Base-by-base conservation (phyloP, 345 rosid genomes). In the Eucalyptus curtisii region DNA sequence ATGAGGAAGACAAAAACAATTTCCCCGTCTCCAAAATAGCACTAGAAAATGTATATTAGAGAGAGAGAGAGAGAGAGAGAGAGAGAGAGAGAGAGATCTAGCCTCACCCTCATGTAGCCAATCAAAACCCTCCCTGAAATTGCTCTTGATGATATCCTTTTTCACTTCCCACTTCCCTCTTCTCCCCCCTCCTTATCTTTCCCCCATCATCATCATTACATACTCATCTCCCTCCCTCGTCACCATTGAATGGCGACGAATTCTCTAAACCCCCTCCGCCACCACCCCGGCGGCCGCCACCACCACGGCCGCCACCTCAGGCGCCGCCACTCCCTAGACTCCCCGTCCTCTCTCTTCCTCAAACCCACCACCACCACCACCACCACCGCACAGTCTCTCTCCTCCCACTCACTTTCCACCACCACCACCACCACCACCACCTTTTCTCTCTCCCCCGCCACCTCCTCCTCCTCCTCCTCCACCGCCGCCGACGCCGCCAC, bases 71-170 rank as follows among this genome's bases (percentile, higher is more conserved):
- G n/a, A n/a, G n/a, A 13, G 22, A 55, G 48, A 48, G 25, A 37
- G 25, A 48, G 52, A 68, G 94, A 90, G 89, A 49, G 53, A 52
- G 94, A 90, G 89, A 90, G 88, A 94, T 95, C 93, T 57, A 86
- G 91, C 93, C 97, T 95, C 92, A 95, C 90, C 96, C 97, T 49
- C 79, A 49, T 87, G 86, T 89, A 80, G 57, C 99, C 99, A 96
- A 97, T 97, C 93, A 95, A 88, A 94, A 89, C 52, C 90, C 93
- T 89, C 88, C 92, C 80, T 89, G 80, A 90, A 49, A 92, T 88
- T 91, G 16, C 90, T 90, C 88, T 61, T 87, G 93, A 95, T 90
- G 90, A 86, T 3, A 55, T 24, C 88, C 88, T 33, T 71, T 89
- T 88, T 86, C 87, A 90, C 66, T 20, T 25, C 61, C 10, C 85